phyloP scores from a whole-genome alignment of 768 basidiomycete species.

The Macrolepiota albuminosa region DNA sequence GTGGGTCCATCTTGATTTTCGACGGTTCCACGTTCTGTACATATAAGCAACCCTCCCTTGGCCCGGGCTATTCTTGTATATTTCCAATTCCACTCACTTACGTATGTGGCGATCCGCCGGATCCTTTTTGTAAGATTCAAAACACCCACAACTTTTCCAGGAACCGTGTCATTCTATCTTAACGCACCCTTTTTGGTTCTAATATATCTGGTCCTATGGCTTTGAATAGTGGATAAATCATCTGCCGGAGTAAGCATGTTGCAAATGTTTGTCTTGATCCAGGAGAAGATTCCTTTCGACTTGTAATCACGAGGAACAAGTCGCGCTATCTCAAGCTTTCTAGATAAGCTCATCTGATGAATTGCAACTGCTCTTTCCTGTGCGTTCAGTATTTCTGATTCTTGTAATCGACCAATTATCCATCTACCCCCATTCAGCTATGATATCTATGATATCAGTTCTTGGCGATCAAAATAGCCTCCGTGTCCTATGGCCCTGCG shows the following conservation, averaged over 20 bases:
- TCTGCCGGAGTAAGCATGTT: not conserved
- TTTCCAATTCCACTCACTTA: not conserved
- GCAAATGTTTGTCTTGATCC: not conserved
- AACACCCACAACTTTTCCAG: not conserved
- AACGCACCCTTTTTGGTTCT: not conserved
- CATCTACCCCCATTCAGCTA: not conserved
- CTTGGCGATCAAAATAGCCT: not conserved
- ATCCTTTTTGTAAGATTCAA: not conserved
- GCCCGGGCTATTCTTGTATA: slow-evolving; percentile 16
- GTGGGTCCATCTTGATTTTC: not conserved
- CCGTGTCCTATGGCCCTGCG: not conserved
- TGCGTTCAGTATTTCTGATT: not conserved
- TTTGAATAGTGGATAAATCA: too few relatives aligned
- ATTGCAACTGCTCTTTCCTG: too few relatives aligned
- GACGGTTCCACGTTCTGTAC: slow-evolving; percentile 16
- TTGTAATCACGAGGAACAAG: not conserved
- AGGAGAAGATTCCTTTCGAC: not conserved
- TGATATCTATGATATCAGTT: not conserved
- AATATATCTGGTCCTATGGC: not conserved
- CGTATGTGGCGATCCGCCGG: not conserved
- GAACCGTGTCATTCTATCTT: not conserved
- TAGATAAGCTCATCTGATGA: not conserved
- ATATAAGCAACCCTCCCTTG: slow-evolving; percentile 25
- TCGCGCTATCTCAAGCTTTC: too few relatives aligned
- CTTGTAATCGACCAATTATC: not conserved